Percentiles rank a stretch among this genome's conserved stretches.
Evolutionary conservation across 1,139 yeast species (phyloP).

Genomic region (Candida mesenterica): DNA sequence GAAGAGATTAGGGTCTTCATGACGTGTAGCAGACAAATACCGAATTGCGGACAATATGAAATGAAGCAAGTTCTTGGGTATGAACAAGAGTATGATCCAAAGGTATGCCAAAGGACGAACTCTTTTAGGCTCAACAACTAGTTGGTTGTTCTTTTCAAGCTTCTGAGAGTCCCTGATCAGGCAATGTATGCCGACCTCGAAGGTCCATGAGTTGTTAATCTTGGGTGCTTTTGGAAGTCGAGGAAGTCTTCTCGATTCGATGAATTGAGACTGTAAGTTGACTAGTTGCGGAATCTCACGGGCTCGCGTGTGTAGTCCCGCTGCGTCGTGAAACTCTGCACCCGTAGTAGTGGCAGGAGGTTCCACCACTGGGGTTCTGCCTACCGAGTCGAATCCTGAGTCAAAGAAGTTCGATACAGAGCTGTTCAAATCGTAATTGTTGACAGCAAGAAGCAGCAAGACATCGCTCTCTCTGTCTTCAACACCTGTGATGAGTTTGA

Average conservation of each 20-base stretch:
- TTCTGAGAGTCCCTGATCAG: conserved; percentile 23
- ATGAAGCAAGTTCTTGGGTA: conserved; percentile 44
- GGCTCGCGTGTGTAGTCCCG: background rate
- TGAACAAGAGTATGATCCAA: conserved; percentile 44
- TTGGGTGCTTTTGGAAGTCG: conserved; percentile 43
- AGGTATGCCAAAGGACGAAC: conserved; percentile 13
- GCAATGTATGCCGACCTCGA: conserved; percentile 46
- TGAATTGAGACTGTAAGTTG: conserved; percentile 36
- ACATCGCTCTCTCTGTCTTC: conserved; percentile 35
- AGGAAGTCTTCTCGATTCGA: conserved; percentile 36
- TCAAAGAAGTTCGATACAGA: conserved; percentile 54
- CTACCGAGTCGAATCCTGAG: conserved; percentile 38
- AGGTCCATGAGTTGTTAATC: conserved; percentile 41
- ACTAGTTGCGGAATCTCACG: conserved; percentile 12
- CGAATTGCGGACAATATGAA: conserved; percentile 21
- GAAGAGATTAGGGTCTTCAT: conserved; percentile 12
- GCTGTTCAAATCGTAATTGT: conserved; percentile 49
- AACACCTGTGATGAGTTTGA: conserved; percentile 46
- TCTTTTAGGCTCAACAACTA: conserved; percentile 1
- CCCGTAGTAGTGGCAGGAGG: conserved; percentile 8
- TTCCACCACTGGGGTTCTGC: conserved; percentile 3
- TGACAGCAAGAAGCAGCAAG: conserved; percentile 35
- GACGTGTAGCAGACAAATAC: conserved; percentile 26
- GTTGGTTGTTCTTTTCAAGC: background rate
- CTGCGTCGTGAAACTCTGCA: conserved; percentile 11